Percentiles rank a stretch among this genome's conserved stretches.
These are phyloP conservation scores for Globisporangium echinulatum DNA, from an alignment of 352 stramenopile species.

Conservation along the genomic window DNA sequence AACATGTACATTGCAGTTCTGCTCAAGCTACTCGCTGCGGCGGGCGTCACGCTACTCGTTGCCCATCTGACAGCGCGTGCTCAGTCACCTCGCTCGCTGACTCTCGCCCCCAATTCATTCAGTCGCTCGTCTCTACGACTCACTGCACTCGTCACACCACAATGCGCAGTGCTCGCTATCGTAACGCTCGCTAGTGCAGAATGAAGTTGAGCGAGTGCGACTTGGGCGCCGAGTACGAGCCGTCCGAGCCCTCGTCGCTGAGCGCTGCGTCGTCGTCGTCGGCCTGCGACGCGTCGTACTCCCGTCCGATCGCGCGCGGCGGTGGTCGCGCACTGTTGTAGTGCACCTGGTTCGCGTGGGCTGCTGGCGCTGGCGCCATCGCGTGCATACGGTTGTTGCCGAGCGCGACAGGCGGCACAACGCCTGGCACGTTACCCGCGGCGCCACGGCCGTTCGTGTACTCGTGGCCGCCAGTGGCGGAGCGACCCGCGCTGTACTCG, in stretches of 20 bases:
- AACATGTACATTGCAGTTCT: neutral
- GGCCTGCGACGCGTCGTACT: slow-evolving; percentile 19
- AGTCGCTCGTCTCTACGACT: too few relatives aligned
- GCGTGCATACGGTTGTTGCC: slow-evolving; percentile 9
- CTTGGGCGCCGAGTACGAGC: slow-evolving; percentile 49
- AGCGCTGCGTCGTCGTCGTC: slow-evolving; percentile 15
- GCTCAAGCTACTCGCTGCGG: too few relatives aligned
- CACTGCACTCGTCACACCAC: too few relatives aligned
- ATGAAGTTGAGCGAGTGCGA: slow-evolving; percentile 84
- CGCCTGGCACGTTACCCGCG: neutral
- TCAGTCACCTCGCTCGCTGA: too few relatives aligned
- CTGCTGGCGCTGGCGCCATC: slow-evolving; percentile 1
- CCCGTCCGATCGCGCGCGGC: slow-evolving; percentile 6
- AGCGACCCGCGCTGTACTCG: neutral
- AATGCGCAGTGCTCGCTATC: too few relatives aligned
- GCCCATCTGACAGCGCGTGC: too few relatives aligned
- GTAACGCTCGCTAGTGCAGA: slow-evolving; percentile 33
- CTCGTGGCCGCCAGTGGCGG: neutral
- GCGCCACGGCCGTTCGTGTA: slow-evolving; percentile 3
- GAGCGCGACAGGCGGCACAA: slow-evolving; percentile 1
- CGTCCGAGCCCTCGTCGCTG: slow-evolving; percentile 57
- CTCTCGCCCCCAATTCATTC: too few relatives aligned
- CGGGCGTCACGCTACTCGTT: too few relatives aligned
- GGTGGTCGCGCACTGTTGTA: neutral
- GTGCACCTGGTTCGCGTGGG: neutral